Conservation (phyloP, 192 early-diverging fungal species). For the Linnemannia hyalina region DNA sequence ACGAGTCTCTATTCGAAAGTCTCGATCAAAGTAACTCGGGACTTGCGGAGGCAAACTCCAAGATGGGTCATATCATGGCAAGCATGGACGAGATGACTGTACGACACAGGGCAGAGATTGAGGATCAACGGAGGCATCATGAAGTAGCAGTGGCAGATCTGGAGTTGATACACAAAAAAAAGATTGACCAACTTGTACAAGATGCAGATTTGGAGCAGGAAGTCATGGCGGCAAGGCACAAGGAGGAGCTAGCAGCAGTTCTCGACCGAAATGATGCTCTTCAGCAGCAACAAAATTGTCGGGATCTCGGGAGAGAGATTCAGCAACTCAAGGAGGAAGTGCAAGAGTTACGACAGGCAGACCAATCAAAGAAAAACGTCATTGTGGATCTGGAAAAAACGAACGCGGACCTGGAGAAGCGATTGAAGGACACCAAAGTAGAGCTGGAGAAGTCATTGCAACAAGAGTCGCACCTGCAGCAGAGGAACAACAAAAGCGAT, state of each 20-base stretch:
- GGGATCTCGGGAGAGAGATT: neutral
- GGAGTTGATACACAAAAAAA: constrained; percentile 21
- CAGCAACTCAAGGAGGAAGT: constrained; percentile 7
- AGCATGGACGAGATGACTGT: constrained; percentile 13
- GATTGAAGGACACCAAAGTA: constrained; percentile 19
- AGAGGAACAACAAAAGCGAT: neutral
- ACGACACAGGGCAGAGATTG: constrained; percentile 27
- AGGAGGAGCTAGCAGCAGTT: constrained; percentile 5
- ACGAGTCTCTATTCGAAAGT: constrained; percentile 9
- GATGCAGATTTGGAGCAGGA: constrained; percentile 34
- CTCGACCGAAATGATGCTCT: neutral
- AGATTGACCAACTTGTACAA: constrained; percentile 22
- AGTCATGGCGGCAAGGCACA: constrained; percentile 3
- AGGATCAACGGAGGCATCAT: constrained; percentile 3
- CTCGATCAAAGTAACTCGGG: constrained; percentile 1
- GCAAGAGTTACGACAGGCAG: neutral
- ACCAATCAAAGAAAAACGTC: neutral
- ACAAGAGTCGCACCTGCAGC: neutral
- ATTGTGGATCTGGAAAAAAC: constrained; percentile 6
- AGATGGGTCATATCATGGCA: constrained; percentile 8
- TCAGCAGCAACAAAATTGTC: neutral
- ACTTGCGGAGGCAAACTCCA: neutral
- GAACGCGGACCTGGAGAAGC: neutral
- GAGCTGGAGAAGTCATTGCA: constrained; percentile 8
- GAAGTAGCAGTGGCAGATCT: constrained; percentile 7